These are phyloP conservation scores for Coemansia sp. DNA, from an alignment of 192 early-diverging fungal genomes.

Conservation along the genomic window DNA sequence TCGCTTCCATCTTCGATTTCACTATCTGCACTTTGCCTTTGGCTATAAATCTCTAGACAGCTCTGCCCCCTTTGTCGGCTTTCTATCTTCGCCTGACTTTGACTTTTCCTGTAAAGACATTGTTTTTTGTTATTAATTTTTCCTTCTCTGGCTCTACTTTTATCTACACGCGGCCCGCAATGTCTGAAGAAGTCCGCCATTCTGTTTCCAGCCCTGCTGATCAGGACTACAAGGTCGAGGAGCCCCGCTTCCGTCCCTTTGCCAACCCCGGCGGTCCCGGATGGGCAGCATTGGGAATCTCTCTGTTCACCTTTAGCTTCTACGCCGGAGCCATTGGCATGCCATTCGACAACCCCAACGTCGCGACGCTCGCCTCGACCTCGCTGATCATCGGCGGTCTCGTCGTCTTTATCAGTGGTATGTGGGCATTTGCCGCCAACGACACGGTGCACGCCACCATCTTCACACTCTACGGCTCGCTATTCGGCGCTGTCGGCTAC, in stretches of 20 bases:
- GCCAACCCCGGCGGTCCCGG: slow-evolving; percentile 51
- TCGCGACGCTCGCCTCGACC: slow-evolving; percentile 50
- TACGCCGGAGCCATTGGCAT: slow-evolving; percentile 56
- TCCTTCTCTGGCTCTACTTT: not conserved
- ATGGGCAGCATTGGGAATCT: slow-evolving; percentile 53
- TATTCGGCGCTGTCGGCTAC: slow-evolving; percentile 63
- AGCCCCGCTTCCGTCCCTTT: slow-evolving; percentile 53
- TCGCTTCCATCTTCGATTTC: not conserved
- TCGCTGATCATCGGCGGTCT: slow-evolving; percentile 54
- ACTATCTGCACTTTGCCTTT: not conserved
- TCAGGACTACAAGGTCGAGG: slow-evolving; percentile 19
- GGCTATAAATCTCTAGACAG: not conserved
- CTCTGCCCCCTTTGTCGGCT: not conserved
- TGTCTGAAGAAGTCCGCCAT: slow-evolving; percentile 34
- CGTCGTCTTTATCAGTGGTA: slow-evolving; percentile 54
- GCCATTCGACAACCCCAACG: slow-evolving; percentile 54
- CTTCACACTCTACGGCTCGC: slow-evolving; percentile 72
- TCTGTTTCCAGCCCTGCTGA: slow-evolving; percentile 21
- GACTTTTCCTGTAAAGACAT: not conserved
- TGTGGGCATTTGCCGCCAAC: slow-evolving; percentile 78
- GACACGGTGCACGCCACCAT: slow-evolving; percentile 84
- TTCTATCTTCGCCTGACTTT: not conserved
- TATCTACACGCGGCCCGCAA: slow-evolving; percentile 4
- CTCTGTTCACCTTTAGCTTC: slow-evolving; percentile 56
- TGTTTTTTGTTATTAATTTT: not conserved